Evolutionary conservation across 139 green algal genomes (phyloP).

Genomic region (Chlamydomonas schloesseri): DNA sequence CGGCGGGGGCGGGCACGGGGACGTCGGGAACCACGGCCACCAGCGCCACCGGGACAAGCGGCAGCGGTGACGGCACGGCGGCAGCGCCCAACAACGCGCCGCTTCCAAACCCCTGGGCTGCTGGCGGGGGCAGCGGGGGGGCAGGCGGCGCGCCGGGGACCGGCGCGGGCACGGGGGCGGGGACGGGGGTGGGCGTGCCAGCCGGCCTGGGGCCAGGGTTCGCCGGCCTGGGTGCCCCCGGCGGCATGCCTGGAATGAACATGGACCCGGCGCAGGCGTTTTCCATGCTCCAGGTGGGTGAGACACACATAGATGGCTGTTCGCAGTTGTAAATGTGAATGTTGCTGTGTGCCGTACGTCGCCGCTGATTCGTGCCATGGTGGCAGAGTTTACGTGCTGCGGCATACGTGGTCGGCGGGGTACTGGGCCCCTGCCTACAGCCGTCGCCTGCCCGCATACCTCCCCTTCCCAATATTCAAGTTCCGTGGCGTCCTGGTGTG

Average conservation of each 20-base stretch:
- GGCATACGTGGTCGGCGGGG: too few species aligned
- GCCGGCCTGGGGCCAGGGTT: conserved; percentile 22
- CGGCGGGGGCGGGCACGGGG: not conserved
- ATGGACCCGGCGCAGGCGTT: conserved; percentile 34
- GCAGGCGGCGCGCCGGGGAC: conserved; percentile 10
- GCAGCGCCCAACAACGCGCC: conserved; percentile 87
- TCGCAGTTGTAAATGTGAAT: too few species aligned
- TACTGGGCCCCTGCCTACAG: too few species aligned
- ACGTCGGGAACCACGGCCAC: conserved; percentile 31
- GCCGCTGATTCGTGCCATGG: too few species aligned
- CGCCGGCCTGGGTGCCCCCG: conserved; percentile 13
- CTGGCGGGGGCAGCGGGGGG: conserved; percentile 76
- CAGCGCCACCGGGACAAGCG: not conserved
- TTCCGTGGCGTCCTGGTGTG: too few species aligned
- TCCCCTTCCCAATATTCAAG: too few species aligned
- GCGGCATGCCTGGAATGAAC: conserved; percentile 21
- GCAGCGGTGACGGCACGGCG: conserved; percentile 23
- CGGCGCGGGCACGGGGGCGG: conserved; percentile 18
- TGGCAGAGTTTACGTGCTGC: too few species aligned
- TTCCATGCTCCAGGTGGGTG: conserved; percentile 60
- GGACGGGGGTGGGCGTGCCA: not conserved
- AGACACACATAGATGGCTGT: too few species aligned
- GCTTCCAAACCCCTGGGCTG: conserved; percentile 96
- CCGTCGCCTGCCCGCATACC: too few species aligned
- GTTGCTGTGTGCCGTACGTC: too few species aligned